These are phyloP conservation scores for Xylaria scruposa DNA, from an alignment of 495 filamentous ascomycete species.

Conservation along the genomic window DNA sequence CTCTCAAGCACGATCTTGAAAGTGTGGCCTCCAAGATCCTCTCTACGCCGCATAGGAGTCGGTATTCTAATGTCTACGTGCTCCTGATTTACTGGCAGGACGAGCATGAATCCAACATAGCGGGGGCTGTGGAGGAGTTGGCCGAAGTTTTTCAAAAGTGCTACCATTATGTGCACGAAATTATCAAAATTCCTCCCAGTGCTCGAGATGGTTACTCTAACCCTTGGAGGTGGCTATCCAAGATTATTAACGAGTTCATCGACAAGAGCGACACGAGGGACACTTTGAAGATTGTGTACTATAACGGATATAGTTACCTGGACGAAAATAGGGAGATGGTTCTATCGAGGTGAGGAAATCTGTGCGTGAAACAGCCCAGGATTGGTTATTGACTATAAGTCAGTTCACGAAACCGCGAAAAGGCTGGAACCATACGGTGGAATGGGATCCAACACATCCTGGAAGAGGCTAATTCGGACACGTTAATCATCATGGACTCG, in stretches of 20 bases:
- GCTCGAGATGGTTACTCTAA: slow-evolving; percentile 47
- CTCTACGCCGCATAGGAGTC: slow-evolving; percentile 47
- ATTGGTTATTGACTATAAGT: slow-evolving; percentile 27
- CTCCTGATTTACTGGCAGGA: slow-evolving; percentile 57
- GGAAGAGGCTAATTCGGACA: slow-evolving; percentile 52
- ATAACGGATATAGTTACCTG: slow-evolving; percentile 54
- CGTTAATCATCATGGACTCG: slow-evolving; percentile 58
- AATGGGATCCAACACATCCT: slow-evolving; percentile 54
- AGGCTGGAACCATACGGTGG: slow-evolving; percentile 52
- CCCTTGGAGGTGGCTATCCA: slow-evolving; percentile 51
- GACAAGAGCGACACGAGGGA: slow-evolving; percentile 53
- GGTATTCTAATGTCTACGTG: slow-evolving; percentile 50
- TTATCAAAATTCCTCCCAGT: slow-evolving; percentile 49
- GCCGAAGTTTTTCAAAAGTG: slow-evolving; percentile 48
- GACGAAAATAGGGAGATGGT: slow-evolving; percentile 55
- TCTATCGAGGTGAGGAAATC: slow-evolving; percentile 50
- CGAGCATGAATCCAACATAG: slow-evolving; percentile 46
- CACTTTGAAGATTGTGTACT: slow-evolving; percentile 56
- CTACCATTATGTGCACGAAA: slow-evolving; percentile 51
- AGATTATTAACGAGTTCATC: slow-evolving; percentile 50
- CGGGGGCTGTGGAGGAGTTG: slow-evolving; percentile 46
- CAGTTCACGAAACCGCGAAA: slow-evolving; percentile 51
- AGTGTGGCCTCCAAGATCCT: slow-evolving; percentile 48
- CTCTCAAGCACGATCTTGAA: slow-evolving; percentile 49
- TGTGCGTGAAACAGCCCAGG: neutral